Base-by-base conservation (phyloP, 2,329 filamentous ascomycete genomes). In the Diplocarpon mali region DNA sequence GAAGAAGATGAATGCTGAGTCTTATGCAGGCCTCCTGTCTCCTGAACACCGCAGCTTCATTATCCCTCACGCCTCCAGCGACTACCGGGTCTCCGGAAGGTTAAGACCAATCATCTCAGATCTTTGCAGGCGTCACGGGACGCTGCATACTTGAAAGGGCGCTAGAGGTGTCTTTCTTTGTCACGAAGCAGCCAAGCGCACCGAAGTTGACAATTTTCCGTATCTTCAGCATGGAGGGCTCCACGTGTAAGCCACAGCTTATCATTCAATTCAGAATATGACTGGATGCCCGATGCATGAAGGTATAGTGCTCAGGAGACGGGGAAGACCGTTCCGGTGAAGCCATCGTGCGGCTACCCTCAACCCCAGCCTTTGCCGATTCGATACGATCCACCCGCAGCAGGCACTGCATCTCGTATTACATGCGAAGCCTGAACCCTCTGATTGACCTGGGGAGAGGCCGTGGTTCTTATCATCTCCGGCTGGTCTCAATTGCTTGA, bases 71-170 rank as follows among this genome's bases (percentile, higher is more conserved):
- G 38, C 32, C 24, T 35, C 34, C 29, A 37, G 48, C 47, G 35
- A 48, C 14, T 45, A 52, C 55, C 53, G 38, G 50, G 53, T 49
- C 39, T 32, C 32, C 47, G 53, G 49, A 49, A 38, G 35, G 32
- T 36, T 10, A 41, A 35, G 38, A 13, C 29, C 34, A 40, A 36
- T 42, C 10, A 42, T 42, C 45, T 35, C 32, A 30, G 13, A 29
- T 39, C 24, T 17, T 39, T 29, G 14, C 32, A 10, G 40, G 27
- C 9, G 40, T 16, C 10, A 35, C 48, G 52, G 47, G n/a, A 38
- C 17, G 3, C 34, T 53, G 51, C 51, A 53, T 39, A 37, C 40
- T 50, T 47, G 29, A 48, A 17, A 15, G 32, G 27, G 14, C 16
- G 29, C 42, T 37, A 40, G 35, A 41, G 28, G 27, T 32, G 7